Conservation (phyloP, 2,329 filamentous ascomycete species). For the Xenosphaeropsis pyriputrescens region DNA sequence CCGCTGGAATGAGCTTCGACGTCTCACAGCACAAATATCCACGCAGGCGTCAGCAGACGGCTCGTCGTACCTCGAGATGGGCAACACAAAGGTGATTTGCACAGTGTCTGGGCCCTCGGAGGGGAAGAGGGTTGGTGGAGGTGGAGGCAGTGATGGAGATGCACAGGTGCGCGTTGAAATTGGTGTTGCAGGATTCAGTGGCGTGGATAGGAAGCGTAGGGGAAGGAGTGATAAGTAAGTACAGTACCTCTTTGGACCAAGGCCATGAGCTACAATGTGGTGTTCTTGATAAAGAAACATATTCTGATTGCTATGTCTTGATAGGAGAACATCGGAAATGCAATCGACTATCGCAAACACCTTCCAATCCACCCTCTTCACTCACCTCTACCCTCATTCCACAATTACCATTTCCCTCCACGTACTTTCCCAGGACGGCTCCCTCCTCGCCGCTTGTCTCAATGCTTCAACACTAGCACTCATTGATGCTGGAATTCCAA, state of each 20-base stretch:
- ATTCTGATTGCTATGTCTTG: not conserved
- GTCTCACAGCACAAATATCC: constrained; percentile 75
- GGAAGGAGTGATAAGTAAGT: constrained; percentile 65
- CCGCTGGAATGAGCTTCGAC: constrained; percentile 92
- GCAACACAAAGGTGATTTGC: constrained; percentile 94
- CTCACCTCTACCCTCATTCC: constrained; percentile 77
- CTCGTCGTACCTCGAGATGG: constrained; percentile 88
- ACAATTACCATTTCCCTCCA: constrained; percentile 75
- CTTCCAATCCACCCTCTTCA: constrained; percentile 66
- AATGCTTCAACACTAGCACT: constrained; percentile 87
- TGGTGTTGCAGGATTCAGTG: constrained; percentile 74
- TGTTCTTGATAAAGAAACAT: too few relatives aligned
- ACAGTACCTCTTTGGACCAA: not conserved
- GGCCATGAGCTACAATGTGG: too few relatives aligned
- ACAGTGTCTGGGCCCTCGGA: constrained; percentile 79
- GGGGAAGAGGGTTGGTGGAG: constrained; percentile 31
- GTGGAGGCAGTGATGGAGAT: constrained; percentile 21
- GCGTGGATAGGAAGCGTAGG: constrained; percentile 68
- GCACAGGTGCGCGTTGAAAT: constrained; percentile 71
- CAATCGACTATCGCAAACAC: constrained; percentile 65
- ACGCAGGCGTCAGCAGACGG: constrained; percentile 89
- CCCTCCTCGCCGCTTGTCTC: constrained; percentile 73
- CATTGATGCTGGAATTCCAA: constrained; percentile 88
- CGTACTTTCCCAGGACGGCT: constrained; percentile 81
- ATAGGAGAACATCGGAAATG: constrained; percentile 66